Evolutionary conservation across 495 filamentous ascomycete species (phyloP).

Genomic region (Penicillium ochrochloron): DNA sequence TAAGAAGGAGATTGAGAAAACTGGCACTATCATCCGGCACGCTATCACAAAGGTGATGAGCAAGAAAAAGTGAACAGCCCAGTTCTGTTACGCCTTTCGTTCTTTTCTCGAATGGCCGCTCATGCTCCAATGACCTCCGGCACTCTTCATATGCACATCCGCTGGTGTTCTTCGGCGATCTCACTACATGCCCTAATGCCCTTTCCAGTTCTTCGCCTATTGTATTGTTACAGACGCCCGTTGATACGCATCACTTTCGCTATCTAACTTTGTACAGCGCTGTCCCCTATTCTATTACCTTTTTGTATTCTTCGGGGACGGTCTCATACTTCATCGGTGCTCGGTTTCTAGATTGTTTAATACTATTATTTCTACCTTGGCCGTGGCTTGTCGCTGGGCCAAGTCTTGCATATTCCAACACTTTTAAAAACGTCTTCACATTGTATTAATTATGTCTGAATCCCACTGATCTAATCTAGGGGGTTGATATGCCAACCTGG

Average conservation of each 20-base stretch:
- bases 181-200: constrained; percentile 35
- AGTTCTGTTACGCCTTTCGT: constrained; percentile 9
- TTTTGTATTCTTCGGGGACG: constrained; percentile 21
- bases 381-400: constrained; percentile 15
- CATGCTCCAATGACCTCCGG: constrained; percentile 33
- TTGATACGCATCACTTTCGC: constrained; percentile 36
- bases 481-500: background rate
- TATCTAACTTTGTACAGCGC: constrained; percentile 31
- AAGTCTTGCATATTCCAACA: constrained; percentile 12
- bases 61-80: constrained; percentile 48
- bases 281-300: constrained; percentile 10
- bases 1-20: constrained; percentile 94
- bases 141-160: constrained; percentile 5
- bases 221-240: constrained; percentile 35
- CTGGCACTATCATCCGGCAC: constrained; percentile 84
- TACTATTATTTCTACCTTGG: constrained; percentile 34
- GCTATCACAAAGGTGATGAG: constrained; percentile 88
- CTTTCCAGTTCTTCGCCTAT: constrained; percentile 11
- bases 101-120: constrained; percentile 25
- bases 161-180: constrained; percentile 11
- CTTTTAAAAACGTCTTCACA: background rate
- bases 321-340: constrained; percentile 27
- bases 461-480: background rate
- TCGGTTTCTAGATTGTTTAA: constrained; percentile 38
- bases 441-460: background rate